Base-by-base conservation (phyloP, 2,329 filamentous ascomycete genomes). In the Paradendryphiella salina region DNA sequence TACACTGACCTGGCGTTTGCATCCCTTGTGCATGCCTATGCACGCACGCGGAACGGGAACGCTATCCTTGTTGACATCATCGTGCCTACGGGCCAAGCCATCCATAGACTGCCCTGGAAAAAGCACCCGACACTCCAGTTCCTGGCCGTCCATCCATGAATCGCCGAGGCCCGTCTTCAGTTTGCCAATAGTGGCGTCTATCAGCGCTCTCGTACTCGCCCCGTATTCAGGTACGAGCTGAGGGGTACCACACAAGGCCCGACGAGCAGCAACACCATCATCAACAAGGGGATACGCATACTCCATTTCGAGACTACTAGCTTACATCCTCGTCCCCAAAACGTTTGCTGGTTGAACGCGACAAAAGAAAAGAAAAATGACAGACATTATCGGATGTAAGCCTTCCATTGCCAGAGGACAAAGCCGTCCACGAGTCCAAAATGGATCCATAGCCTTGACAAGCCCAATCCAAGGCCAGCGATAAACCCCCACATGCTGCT, bases 311-410 rank as follows among this genome's bases (percentile, higher is more conserved):
- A 48, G 26, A 55, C 42, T 56, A 41, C 51, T 59, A 64, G 58
- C 63, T 61, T 64, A 59, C 63, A 63, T 61, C 59, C 54, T 54
- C 40, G 54, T 52, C 49, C 53, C 55, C 50, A 58, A 56, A 55
- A 26, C 23, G 44, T 42, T 48, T 57, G 57, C 56, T 61, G 46
- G 43, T 60, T 58, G 51, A 63, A 62, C 60, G 56, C 57, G 51
- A 62, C 58, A 64, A 52, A 50, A 36, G 49, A 56, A 60, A 58
- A 53, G 59, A 59, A 59, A 63, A 63, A 64, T 50, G 61, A 65
- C 61, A 61, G 61, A 63, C 63, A 61, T 61, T 59, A 59, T 57
- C 50, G 43, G 54, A 53, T 52, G 46, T 38, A 49, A 50, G 49
- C 50, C 55, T 54, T 44, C 33, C 46, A 42, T 49, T 46, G 32